Percentiles rank a stretch among this genome's conserved stretches.
These are phyloP conservation scores for Petrea volubilis DNA, from an alignment of 257 asterid genomes.

Conservation along the genomic window DNA sequence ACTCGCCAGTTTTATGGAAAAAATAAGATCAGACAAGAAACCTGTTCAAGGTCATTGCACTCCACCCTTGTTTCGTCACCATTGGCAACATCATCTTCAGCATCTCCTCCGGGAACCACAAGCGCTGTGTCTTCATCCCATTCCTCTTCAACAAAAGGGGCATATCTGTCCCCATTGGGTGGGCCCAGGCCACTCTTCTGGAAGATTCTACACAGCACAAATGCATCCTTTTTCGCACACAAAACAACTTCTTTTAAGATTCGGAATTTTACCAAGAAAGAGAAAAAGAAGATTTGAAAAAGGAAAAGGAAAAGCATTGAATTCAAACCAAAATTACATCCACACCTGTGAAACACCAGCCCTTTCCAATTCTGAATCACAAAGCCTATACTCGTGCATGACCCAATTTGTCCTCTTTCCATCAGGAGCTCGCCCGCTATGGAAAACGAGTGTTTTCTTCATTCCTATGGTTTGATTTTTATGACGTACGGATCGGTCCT, in stretches of 20 bases:
- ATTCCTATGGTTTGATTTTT: constrained; percentile 63
- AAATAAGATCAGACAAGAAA: constrained; percentile 19
- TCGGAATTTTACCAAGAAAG: neutral
- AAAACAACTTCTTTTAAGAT: constrained; percentile 31
- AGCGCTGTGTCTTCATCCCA: constrained; percentile 73
- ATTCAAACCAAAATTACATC: constrained; percentile 4
- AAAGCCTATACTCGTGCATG: constrained; percentile 89
- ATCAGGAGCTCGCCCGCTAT: constrained; percentile 90
- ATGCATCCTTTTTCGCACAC: constrained; percentile 68
- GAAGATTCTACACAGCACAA: constrained; percentile 92
- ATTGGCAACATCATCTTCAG: constrained; percentile 65
- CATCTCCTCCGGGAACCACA: constrained; percentile 67
- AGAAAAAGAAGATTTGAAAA: neutral
- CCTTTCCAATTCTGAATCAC: constrained; percentile 60
- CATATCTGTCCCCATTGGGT: constrained; percentile 88
- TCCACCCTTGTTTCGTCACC: constrained; percentile 60
- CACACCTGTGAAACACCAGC: constrained; percentile 78
- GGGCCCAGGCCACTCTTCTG: constrained; percentile 94
- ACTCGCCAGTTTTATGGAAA: too few relatives aligned
- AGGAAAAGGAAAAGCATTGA: constrained; percentile 13
- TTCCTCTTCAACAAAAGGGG: constrained; percentile 93
- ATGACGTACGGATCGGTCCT: constrained; percentile 79
- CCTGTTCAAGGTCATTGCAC: constrained; percentile 60
- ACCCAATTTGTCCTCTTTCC: constrained; percentile 96
- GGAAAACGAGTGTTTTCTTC: constrained; percentile 94